These are phyloP conservation scores for Corchorus olitorius DNA, from an alignment of 345 rosid species.

Conservation along the genomic window DNA sequence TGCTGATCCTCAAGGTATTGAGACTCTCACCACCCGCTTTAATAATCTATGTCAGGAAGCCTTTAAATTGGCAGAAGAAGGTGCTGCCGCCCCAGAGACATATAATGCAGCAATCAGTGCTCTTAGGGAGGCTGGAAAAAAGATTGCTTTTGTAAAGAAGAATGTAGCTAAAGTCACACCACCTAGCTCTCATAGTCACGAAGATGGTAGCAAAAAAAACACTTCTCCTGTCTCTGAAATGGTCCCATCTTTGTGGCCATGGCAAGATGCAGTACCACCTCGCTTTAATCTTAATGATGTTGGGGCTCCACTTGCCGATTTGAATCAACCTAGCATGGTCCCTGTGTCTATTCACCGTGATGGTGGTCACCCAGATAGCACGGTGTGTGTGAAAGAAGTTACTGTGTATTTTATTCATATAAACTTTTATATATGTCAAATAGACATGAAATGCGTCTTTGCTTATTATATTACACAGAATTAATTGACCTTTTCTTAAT, in stretches of 20 bases:
- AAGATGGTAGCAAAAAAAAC: slow-evolving; percentile 43
- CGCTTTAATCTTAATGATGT: slow-evolving; percentile 52
- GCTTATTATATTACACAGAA: not conserved
- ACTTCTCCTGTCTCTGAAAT: slow-evolving; percentile 37
- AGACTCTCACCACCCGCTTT: slow-evolving; percentile 52
- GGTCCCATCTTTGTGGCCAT: slow-evolving; percentile 57
- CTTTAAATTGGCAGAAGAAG: slow-evolving; percentile 60
- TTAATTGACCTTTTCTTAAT: not conserved
- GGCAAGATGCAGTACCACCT: slow-evolving; percentile 50
- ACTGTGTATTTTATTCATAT: not conserved
- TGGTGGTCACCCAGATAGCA: slow-evolving; percentile 38
- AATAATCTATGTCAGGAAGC: slow-evolving; percentile 59
- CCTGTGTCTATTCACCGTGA: slow-evolving; percentile 53
- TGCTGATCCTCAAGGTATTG: slow-evolving; percentile 36
- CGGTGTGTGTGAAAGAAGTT: slow-evolving; percentile 34
- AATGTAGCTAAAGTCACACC: slow-evolving; percentile 41
- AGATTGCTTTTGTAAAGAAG: slow-evolving; percentile 46
- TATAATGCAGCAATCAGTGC: slow-evolving; percentile 45
- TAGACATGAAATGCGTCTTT: not conserved
- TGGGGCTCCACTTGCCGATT: slow-evolving; percentile 53
- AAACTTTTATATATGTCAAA: not conserved
- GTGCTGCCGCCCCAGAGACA: slow-evolving; percentile 56
- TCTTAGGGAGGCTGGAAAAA: slow-evolving; percentile 51
- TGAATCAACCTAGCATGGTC: slow-evolving; percentile 54
- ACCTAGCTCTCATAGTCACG: slow-evolving; percentile 40